A percentile compares a stretch with the other conserved stretches of the same genome.
phyloP scores from a whole-genome alignment of 805 yeast genomes.

The Saccharomycopsis sp. region DNA sequence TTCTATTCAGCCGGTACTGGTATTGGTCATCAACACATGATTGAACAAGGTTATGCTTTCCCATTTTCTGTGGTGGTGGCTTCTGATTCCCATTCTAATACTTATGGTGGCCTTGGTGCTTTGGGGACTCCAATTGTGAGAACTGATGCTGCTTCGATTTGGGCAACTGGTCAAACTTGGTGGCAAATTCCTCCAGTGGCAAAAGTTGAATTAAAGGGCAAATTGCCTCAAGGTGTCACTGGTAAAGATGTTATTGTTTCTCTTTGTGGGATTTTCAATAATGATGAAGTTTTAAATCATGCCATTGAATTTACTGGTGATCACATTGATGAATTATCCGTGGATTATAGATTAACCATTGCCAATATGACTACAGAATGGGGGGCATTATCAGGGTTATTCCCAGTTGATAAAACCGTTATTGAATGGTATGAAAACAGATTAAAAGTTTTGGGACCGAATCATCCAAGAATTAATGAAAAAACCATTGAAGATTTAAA shows the following conservation, averaged over 20 bases:
- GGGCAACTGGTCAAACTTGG: slow-evolving; percentile 99
- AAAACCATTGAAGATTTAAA: slow-evolving; percentile 44
- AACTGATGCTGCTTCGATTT: slow-evolving; percentile 97
- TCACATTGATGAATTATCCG: slow-evolving; percentile 54
- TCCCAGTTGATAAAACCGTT: slow-evolving; percentile 85
- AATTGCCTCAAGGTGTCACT: slow-evolving; percentile 75
- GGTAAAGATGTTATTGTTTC: slow-evolving; percentile 98
- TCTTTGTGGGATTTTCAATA: slow-evolving; percentile 84
- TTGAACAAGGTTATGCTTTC: slow-evolving; percentile 97
- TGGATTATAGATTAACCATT: slow-evolving; percentile 82
- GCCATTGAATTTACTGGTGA: slow-evolving; percentile 92
- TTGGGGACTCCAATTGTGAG: slow-evolving; percentile 97
- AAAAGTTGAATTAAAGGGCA: slow-evolving; percentile 74
- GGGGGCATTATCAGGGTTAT: slow-evolving; percentile 96
- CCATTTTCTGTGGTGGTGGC: slow-evolving; percentile 92
- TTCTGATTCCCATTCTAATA: slow-evolving; percentile 94
- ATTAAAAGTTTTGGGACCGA: slow-evolving; percentile 30
- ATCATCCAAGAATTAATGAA: slow-evolving; percentile 72
- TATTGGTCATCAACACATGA: slow-evolving; percentile 98
- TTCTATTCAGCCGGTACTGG: slow-evolving; percentile 99
- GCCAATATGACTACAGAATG: slow-evolving; percentile 98
- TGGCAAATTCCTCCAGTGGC: slow-evolving; percentile 99
- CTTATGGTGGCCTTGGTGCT: slow-evolving; percentile 94
- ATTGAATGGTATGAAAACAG: slow-evolving; percentile 68
- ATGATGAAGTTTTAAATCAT: slow-evolving; percentile 87